These are phyloP conservation scores for Calonectria pseudoreteaudii DNA, from an alignment of 2,329 filamentous ascomycete genomes.

Conservation along the genomic window DNA sequence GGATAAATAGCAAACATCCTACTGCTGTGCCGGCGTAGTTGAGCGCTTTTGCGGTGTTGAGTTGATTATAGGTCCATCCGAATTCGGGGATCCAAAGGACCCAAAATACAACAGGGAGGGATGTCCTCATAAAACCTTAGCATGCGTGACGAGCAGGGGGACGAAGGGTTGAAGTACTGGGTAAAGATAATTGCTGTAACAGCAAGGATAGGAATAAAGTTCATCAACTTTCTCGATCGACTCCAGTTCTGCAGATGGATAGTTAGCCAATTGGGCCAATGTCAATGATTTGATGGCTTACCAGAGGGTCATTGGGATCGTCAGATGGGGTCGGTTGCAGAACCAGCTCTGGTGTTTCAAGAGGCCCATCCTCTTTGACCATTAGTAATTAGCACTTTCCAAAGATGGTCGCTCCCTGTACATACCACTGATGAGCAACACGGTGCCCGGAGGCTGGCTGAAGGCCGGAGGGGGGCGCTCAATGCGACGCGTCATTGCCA, in stretches of 20 bases:
- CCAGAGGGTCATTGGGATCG: constrained; percentile 42
- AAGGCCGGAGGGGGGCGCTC: background rate
- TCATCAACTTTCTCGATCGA: constrained; percentile 36
- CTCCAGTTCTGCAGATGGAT: constrained; percentile 39
- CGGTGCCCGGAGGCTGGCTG: constrained; percentile 1
- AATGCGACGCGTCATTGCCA: constrained; percentile 6
- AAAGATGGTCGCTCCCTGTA: too few relatives aligned
- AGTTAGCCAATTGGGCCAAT: background rate
- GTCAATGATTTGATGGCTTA: background rate
- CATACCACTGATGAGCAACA: background rate
- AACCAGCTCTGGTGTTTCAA: background rate
- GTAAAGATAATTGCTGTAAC: constrained; percentile 40
- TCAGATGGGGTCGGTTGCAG: constrained; percentile 8
- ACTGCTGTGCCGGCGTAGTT: constrained; percentile 43
- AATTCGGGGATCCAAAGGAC: constrained; percentile 44
- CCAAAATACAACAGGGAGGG: constrained; percentile 43
- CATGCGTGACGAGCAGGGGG: too few relatives aligned
- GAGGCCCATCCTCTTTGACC: background rate
- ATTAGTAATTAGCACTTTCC: background rate
- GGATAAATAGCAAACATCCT: constrained; percentile 46
- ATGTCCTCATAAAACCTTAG: constrained; percentile 17
- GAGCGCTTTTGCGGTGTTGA: constrained; percentile 39
- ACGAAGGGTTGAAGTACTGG: constrained; percentile 27
- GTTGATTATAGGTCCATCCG: constrained; percentile 33
- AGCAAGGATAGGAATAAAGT: constrained; percentile 36